phyloP scores from a whole-genome alignment of 179 eudicot species.

The Vitellaria paradoxa region DNA sequence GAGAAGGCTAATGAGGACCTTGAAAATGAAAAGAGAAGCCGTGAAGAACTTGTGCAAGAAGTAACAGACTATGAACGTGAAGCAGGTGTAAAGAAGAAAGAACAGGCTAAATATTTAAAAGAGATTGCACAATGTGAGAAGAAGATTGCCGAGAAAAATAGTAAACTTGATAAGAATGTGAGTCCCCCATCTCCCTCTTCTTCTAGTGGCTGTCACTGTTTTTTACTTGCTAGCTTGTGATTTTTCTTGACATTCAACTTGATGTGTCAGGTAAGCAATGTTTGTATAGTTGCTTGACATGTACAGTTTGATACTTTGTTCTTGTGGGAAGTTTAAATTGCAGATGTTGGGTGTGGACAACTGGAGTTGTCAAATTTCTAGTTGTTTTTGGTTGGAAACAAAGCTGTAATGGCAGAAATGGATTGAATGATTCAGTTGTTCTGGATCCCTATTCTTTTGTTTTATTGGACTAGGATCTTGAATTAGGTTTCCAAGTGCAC shows the following conservation, averaged over 20 bases:
- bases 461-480: background rate
- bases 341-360: background rate
- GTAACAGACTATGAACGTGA: constrained; percentile 61
- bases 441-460: background rate
- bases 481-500: background rate
- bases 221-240: constrained; percentile 3
- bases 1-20: constrained; percentile 61
- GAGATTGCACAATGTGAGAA: constrained; percentile 71
- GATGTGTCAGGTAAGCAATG: background rate
- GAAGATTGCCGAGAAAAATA: constrained; percentile 69
- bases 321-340: background rate
- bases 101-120: constrained; percentile 61
- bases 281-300: background rate
- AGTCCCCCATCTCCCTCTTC: constrained; percentile 18
- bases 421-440: background rate
- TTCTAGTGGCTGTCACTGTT: background rate
- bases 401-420: background rate
- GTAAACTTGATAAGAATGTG: constrained; percentile 71
- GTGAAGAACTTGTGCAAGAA: constrained; percentile 71
- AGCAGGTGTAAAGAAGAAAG: constrained; percentile 69
- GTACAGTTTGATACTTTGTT: background rate
- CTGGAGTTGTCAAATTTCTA: background rate
- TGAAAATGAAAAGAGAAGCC: constrained; percentile 58
- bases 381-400: background rate
- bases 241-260: background rate